Evolutionary conservation across 352 stramenopile species (phyloP), one percentile per base, ranked within the genome.

Genomic region (Pythium rishiriense): DNA sequence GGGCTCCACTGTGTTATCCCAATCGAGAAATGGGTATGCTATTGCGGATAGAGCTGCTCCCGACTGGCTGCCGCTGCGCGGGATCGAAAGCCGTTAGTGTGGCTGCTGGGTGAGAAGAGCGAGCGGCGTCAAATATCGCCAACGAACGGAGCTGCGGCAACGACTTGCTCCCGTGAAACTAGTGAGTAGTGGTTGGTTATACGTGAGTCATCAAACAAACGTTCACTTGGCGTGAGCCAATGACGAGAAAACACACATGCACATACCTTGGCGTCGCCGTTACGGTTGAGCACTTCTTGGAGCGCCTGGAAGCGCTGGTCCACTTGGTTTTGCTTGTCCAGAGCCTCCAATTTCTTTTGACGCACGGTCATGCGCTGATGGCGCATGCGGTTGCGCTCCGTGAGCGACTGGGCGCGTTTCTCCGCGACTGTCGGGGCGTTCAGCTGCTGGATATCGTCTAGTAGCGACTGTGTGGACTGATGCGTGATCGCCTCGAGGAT

Each of bases 401-500:
- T 25, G 4, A n/a, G n/a, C 3, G 42, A 56, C 3, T 68, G 26
- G 58, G 68, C 17, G 24, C 41, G n/a, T 65, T 68, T 42, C 72
- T 80, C 29, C 2, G 65, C 65, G 2, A n/a, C 33, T 6, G 65
- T 66, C 12, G 64, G 58, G 12, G 49, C 52, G 17, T 72, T 72
- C 10, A 88, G 60, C 17, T 83, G 69, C 15, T 69, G 68, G 22
- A 87, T 73, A 33, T 88, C 81, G 57, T 87, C 78, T 26, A 79
- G 62, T 25, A 88, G 78, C 7, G 81, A 72, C 52, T 87, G 75
- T 0, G 72, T 75, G 4, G 73, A 80, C 31, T 73, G 69, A 24
- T 70, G 80, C 17, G 80, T 93, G 59, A 93, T 91, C 21, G 80
- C 81, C 22, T 88, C 75, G 0, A 93, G 71, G 48, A 93, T 90